Conservation (phyloP, 345 rosid genomes). For the Syzygium aqueum region DNA sequence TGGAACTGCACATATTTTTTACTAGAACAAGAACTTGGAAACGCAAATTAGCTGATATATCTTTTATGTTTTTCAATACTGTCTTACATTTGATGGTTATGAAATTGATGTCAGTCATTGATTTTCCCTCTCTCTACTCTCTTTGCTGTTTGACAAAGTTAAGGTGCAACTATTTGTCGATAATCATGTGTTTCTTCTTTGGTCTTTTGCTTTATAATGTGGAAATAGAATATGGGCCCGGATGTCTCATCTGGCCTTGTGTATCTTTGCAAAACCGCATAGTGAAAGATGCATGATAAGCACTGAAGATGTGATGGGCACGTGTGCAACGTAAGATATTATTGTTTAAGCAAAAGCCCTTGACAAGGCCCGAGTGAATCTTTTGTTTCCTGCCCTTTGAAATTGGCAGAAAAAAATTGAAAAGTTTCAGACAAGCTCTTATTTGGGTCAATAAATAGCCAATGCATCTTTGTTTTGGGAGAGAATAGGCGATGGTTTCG, state of each 20-base stretch:
- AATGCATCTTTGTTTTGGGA: neutral
- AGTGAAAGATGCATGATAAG: neutral
- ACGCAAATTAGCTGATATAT: neutral
- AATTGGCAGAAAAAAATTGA: neutral
- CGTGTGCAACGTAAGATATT: neutral
- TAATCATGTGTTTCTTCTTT: neutral
- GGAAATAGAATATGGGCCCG: neutral
- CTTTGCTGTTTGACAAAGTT: neutral
- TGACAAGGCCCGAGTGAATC: neutral
- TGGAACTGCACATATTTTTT: neutral
- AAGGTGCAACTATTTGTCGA: neutral
- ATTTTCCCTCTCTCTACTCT: neutral
- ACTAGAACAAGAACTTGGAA: neutral
- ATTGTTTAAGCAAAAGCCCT: neutral
- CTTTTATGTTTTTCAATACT: neutral
- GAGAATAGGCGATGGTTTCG: neutral
- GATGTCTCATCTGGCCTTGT: neutral
- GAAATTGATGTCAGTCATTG: neutral
- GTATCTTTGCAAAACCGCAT: conserved; percentile 8
- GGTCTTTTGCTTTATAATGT: neutral
- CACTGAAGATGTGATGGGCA: neutral
- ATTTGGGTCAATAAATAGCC: neutral
- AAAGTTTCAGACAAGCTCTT: neutral
- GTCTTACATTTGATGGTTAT: neutral
- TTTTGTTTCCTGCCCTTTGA: neutral